Percentiles rank a stretch among this genome's conserved stretches.
Conservation (phyloP, 2,329 filamentous ascomycete genomes). For the Diplodia seriata region DNA sequence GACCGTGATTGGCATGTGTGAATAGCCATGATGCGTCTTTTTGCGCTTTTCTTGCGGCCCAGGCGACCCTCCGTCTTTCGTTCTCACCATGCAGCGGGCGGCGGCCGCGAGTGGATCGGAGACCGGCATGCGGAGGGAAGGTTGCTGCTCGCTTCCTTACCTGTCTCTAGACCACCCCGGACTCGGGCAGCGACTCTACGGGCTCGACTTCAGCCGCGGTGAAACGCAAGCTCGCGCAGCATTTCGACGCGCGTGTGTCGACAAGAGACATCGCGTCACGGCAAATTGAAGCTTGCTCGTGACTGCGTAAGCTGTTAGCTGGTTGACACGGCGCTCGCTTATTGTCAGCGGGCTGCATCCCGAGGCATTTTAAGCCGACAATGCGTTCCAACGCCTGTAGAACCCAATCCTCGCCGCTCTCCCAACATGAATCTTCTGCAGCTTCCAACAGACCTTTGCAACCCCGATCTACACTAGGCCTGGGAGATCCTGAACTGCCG, state of each 20-base stretch:
- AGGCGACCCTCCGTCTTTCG: constrained; percentile 4
- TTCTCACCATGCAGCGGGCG: constrained; percentile 12
- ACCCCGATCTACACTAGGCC: constrained; percentile 4
- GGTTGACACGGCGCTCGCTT: background rate
- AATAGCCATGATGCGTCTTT: background rate
- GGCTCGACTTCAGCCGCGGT: background rate
- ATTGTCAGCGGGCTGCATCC: background rate
- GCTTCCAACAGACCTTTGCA: background rate
- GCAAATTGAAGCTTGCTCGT: background rate
- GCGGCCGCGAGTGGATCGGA: constrained; percentile 20
- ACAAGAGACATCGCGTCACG: background rate
- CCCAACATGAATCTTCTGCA: background rate
- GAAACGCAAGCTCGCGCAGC: background rate
- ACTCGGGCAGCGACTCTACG: background rate
- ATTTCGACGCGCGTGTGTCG: background rate
- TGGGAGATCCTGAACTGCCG: background rate
- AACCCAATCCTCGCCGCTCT: background rate
- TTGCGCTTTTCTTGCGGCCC: constrained; percentile 3
- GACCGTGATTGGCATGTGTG: constrained; percentile 18
- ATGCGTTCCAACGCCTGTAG: background rate
- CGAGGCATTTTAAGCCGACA: background rate
- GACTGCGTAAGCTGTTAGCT: background rate
- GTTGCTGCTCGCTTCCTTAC: constrained; percentile 27
- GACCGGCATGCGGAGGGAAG: constrained; percentile 26
- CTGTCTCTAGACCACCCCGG: constrained; percentile 15